phyloP scores from a whole-genome alignment of 164 flowering plant species.

The Piper betle region DNA sequence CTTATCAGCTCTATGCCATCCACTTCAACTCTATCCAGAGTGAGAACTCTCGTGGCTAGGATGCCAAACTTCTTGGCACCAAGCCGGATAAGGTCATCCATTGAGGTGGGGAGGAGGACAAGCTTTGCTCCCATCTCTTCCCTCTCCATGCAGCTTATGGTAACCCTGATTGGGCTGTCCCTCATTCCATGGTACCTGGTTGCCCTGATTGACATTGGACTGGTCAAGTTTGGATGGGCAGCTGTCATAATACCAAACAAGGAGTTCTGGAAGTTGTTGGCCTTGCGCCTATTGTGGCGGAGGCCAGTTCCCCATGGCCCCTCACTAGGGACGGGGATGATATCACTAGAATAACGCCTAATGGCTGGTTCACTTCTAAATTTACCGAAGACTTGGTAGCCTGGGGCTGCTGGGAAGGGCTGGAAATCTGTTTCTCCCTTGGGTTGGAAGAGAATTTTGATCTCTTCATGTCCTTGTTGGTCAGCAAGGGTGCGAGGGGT shows the following conservation, averaged over 20 bases:
- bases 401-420: conserved; percentile 9
- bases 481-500: conserved; percentile 70
- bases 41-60: conserved; percentile 29
- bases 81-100: conserved; percentile 41
- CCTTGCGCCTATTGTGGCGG: conserved; percentile 31
- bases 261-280: conserved; percentile 58
- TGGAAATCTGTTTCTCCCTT: conserved; percentile 16
- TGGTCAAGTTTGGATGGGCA: conserved; percentile 28
- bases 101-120: conserved; percentile 41
- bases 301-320: conserved; percentile 17
- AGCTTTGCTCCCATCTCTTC: conserved; percentile 40
- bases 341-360: conserved; percentile 15
- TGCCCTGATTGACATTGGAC: conserved; percentile 5
- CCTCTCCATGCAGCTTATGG: conserved; percentile 43
- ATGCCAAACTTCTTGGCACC: conserved; percentile 48
- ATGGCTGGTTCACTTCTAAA: conserved; percentile 51
- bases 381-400: conserved; percentile 23
- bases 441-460: conserved; percentile 39
- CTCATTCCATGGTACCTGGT: neutral
- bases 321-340: conserved; percentile 2
- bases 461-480: conserved; percentile 75
- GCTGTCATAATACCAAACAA: conserved; percentile 72
- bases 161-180: conserved; percentile 32
- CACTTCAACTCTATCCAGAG: conserved; percentile 44
- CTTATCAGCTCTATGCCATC: conserved; percentile 57